Conservation (phyloP, 2,329 filamentous ascomycete genomes). For the Chalaropsis ovoidea region DNA sequence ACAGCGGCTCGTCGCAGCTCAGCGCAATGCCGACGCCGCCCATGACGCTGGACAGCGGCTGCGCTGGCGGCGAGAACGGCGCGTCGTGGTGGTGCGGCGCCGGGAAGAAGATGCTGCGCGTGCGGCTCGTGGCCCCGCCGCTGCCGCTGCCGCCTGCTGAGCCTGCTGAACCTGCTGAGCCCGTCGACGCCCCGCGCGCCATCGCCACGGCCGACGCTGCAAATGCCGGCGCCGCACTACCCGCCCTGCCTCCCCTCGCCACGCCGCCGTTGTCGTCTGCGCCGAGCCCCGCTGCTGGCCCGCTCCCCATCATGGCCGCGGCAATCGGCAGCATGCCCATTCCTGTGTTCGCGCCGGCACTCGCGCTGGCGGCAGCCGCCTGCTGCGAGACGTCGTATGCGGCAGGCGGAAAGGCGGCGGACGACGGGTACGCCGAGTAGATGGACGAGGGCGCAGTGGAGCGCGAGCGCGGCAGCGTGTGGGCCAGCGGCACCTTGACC, state of each 20-base stretch:
- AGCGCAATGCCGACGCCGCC: conserved; percentile 18
- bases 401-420: not conserved
- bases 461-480: not conserved
- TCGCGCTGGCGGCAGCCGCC: not conserved
- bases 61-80: conserved; percentile 15
- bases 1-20: conserved; percentile 18
- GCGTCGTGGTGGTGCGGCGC: conserved; percentile 10
- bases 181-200: conserved; percentile 5
- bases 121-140: not conserved
- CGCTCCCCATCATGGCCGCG: conserved; percentile 14
- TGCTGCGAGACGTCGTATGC: not conserved
- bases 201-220: conserved; percentile 19
- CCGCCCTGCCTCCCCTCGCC: not conserved
- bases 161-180: conserved; percentile 9
- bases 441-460: conserved; percentile 2
- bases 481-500: not conserved
- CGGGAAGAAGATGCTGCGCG: conserved; percentile 19
- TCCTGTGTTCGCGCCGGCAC: not conserved
- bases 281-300: not conserved
- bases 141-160: not conserved
- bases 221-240: not conserved
- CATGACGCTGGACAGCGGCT: not conserved
- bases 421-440: not conserved
- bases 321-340: conserved; percentile 12
- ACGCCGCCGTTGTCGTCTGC: not conserved